Evolutionary conservation across 768 basidiomycete genomes (phyloP).

Genomic region (Amanita fuliginea): DNA sequence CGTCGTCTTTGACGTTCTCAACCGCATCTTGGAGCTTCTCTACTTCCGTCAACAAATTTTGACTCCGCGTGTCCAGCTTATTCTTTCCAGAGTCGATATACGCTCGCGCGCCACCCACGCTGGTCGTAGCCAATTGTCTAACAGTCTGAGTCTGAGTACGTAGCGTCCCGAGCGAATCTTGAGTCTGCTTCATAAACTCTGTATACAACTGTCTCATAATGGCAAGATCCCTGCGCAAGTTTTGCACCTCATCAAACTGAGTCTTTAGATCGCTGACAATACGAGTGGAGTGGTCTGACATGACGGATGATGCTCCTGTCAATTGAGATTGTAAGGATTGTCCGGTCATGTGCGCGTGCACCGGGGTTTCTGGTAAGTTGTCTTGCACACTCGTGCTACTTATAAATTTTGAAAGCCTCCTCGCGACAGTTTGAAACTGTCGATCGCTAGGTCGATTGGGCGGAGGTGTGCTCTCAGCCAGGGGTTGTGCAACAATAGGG

Average conservation of each 20-base stretch:
- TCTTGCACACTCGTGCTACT: slow-evolving; percentile 26
- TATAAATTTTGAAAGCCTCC: slow-evolving; percentile 64
- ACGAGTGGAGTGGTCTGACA: slow-evolving; percentile 62
- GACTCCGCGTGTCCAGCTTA: slow-evolving; percentile 82
- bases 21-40: slow-evolving; percentile 90
- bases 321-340: slow-evolving; percentile 58
- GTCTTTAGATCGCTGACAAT: slow-evolving; percentile 78
- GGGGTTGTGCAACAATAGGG: slow-evolving; percentile 39
- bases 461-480: slow-evolving; percentile 57
- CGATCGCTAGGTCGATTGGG: slow-evolving; percentile 62
- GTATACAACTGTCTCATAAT: slow-evolving; percentile 92
- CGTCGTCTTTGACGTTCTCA: slow-evolving; percentile 84
- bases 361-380: slow-evolving; percentile 9
- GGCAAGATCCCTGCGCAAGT: slow-evolving; percentile 85
- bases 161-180: slow-evolving; percentile 68
- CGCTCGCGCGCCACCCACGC: slow-evolving; percentile 76
- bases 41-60: slow-evolving; percentile 83
- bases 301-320: slow-evolving; percentile 57
- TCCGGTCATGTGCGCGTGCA: slow-evolving; percentile 50
- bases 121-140: slow-evolving; percentile 71
- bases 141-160: slow-evolving; percentile 82
- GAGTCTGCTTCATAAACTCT: slow-evolving; percentile 88
- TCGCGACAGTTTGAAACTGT: slow-evolving; percentile 63
- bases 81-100: slow-evolving; percentile 89
- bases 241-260: slow-evolving; percentile 93